These are phyloP conservation scores for Kwoniella sp. DNA, from an alignment of 768 basidiomycete species.

Conservation along the genomic window DNA sequence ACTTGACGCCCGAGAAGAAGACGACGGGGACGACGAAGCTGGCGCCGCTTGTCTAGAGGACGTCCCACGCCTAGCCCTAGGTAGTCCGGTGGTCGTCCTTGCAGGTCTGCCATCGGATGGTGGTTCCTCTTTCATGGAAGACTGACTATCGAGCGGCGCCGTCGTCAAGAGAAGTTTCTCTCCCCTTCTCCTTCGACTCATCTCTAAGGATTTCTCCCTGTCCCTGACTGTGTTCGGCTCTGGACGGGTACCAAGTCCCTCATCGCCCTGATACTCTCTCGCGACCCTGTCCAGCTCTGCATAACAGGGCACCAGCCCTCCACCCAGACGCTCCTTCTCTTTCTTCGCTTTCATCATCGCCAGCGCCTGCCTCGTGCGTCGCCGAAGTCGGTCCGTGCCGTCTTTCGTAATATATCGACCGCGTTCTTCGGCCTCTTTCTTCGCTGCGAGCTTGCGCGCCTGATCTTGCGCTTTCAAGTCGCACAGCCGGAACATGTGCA, in stretches of 20 bases:
- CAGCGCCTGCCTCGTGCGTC: conserved; percentile 8
- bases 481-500: conserved; percentile 1
- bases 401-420: conserved; percentile 5
- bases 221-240: too few relatives aligned
- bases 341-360: neutral
- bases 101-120: too few relatives aligned
- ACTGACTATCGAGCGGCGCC: neutral
- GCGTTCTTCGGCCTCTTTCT: conserved; percentile 9
- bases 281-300: neutral
- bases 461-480: conserved; percentile 4
- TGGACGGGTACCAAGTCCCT: neutral
- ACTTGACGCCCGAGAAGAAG: too few relatives aligned
- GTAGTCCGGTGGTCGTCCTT: too few relatives aligned
- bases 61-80: too few relatives aligned
- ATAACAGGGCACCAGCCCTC: conserved; percentile 8
- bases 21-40: too few relatives aligned
- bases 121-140: neutral
- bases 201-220: too few relatives aligned
- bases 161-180: conserved; percentile 4
- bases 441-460: neutral
- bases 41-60: too few relatives aligned
- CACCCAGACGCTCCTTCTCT: neutral
- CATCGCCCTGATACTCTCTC: neutral
- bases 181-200: neutral
- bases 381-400: conserved; percentile 3